These are phyloP conservation scores for Xylona heveae DNA, from an alignment of 495 filamentous ascomycete genomes.

Conservation along the genomic window DNA sequence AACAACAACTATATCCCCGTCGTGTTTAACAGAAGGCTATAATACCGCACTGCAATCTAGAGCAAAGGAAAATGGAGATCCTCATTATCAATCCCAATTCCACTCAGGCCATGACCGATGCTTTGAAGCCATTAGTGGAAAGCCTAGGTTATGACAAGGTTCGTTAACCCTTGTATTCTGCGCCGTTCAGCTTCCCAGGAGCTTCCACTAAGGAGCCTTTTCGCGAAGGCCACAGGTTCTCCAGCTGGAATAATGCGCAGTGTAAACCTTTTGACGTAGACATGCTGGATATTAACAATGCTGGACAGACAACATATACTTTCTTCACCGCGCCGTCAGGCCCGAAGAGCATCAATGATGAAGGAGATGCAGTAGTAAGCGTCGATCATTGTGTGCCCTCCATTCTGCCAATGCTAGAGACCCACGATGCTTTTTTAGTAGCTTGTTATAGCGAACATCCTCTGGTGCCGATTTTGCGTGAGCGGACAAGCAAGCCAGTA, in stretches of 20 bases:
- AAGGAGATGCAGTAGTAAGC: conserved; percentile 28
- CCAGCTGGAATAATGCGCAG: too few species aligned
- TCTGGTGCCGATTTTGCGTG: conserved; percentile 39
- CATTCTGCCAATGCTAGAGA: conserved; percentile 24
- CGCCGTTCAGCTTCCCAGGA: conserved; percentile 1
- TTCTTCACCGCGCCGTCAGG: conserved; percentile 29
- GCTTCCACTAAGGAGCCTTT: not conserved
- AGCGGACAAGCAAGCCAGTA: conserved; percentile 31
- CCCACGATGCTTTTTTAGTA: conserved; percentile 59
- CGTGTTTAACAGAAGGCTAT: too few species aligned
- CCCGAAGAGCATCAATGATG: conserved; percentile 43
- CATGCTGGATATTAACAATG: not conserved
- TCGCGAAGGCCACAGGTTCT: too few species aligned
- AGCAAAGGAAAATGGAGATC: too few species aligned
- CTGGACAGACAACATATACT: conserved; percentile 4
- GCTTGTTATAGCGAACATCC: conserved; percentile 84
- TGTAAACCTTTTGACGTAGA: not conserved
- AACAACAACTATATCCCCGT: too few species aligned
- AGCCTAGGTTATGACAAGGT: conserved; percentile 27
- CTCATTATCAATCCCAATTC: conserved; percentile 89
- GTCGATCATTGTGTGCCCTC: conserved; percentile 31
- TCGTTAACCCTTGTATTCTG: conserved; percentile 3
- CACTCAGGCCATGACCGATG: conserved; percentile 58
- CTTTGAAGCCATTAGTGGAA: conserved; percentile 40
- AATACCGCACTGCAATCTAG: too few species aligned